Evolutionary conservation across 2,329 filamentous ascomycete genomes (phyloP).

Genomic region (Fusarium sp.): DNA sequence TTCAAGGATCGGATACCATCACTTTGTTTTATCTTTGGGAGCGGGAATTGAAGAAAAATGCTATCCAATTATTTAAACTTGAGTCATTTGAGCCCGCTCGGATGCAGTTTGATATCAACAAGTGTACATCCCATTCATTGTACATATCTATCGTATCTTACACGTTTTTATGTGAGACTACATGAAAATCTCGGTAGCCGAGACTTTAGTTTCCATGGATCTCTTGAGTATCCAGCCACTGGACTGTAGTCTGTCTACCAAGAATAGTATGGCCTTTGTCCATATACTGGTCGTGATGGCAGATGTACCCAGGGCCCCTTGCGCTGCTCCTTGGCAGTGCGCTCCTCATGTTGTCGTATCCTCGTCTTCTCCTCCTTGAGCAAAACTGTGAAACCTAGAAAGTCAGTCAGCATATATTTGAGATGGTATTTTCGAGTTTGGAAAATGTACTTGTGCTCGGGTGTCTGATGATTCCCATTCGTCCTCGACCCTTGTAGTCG

Average conservation of each 20-base stretch:
- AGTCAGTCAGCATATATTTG: conserved; percentile 32
- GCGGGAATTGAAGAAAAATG: not conserved
- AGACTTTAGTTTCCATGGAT: conserved; percentile 5
- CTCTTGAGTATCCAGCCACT: conserved; percentile 8
- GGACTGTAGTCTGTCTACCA: conserved; percentile 71
- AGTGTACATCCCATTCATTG: conserved; percentile 48
- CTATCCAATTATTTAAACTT: not conserved
- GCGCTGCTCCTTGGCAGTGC: conserved; percentile 78
- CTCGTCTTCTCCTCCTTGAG: conserved; percentile 95
- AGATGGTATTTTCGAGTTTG: not conserved
- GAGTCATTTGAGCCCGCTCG: not conserved
- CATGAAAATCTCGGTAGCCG: conserved; percentile 15
- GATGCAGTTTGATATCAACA: conserved; percentile 25
- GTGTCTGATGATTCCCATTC: conserved; percentile 74
- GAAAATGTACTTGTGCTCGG: conserved; percentile 78
- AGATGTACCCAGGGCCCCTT: conserved; percentile 88
- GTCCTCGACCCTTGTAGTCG: conserved; percentile 82
- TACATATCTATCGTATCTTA: conserved; percentile 56
- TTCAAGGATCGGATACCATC: conserved; percentile 18
- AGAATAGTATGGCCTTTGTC: conserved; percentile 89
- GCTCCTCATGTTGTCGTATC: conserved; percentile 83
- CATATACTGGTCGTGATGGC: conserved; percentile 85
- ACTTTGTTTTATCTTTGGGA: conserved; percentile 1
- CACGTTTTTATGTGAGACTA: conserved; percentile 44
- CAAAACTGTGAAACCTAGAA: conserved; percentile 78